phyloP scores from a whole-genome alignment of 768 basidiomycete species.

The Strobilomyces dryophilus region DNA sequence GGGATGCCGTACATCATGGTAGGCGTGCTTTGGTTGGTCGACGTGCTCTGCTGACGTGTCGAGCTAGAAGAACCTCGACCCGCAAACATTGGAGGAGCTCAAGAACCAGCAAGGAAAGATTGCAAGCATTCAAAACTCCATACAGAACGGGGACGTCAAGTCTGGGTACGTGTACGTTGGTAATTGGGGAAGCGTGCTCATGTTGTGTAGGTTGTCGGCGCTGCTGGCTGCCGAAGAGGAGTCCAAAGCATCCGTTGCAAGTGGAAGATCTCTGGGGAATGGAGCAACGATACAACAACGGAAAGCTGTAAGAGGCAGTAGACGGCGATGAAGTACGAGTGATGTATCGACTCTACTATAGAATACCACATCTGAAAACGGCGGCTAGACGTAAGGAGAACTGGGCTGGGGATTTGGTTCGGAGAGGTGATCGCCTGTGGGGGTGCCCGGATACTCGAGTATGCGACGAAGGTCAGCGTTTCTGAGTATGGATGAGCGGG shows the following conservation, averaged over 20 bases:
- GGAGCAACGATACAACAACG: conserved; percentile 26
- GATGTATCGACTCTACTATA: conserved; percentile 6
- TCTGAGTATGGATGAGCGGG: conserved; percentile 29
- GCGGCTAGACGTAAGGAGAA: conserved; percentile 1
- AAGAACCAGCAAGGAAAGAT: conserved; percentile 58
- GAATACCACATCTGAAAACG: not conserved
- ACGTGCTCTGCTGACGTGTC: conserved; percentile 6
- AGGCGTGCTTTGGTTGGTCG: conserved; percentile 5
- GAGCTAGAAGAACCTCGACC: conserved; percentile 70
- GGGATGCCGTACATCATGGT: conserved; percentile 78
- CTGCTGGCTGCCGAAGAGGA: conserved; percentile 41
- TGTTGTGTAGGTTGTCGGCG: conserved; percentile 38
- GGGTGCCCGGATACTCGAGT: conserved; percentile 45
- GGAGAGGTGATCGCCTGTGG: conserved; percentile 1
- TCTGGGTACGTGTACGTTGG: conserved; percentile 46
- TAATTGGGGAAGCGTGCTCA: conserved; percentile 3
- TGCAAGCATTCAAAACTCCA: conserved; percentile 49
- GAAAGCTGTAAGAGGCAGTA: conserved; percentile 35
- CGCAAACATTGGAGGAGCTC: conserved; percentile 61
- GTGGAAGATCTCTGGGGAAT: conserved; percentile 17
- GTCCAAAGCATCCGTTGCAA: conserved; percentile 24
- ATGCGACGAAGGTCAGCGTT: conserved; percentile 53
- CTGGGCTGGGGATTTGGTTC: conserved; percentile 9
- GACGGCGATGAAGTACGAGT: conserved; percentile 24
- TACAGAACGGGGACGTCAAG: conserved; percentile 57